Percentiles rank a stretch among this genome's conserved stretches.
phyloP scores from a whole-genome alignment of 768 basidiomycete genomes.

The Lactarius hatsudake region DNA sequence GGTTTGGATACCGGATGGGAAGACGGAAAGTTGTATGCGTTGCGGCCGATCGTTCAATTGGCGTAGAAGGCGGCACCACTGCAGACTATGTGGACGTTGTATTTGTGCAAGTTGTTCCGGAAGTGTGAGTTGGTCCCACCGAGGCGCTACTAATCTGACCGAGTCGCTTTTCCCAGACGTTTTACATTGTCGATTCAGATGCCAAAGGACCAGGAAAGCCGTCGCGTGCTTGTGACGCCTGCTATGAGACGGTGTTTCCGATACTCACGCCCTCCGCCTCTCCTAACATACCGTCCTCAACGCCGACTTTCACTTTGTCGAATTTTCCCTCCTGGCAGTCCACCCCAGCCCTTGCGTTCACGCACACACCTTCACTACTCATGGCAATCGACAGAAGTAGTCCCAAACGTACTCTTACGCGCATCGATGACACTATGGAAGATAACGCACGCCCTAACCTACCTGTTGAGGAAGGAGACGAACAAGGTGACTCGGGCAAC shows the following conservation, averaged over 20 bases:
- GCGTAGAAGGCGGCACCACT: constrained; percentile 80
- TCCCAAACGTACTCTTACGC: constrained; percentile 28
- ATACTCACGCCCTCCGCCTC: constrained; percentile 38
- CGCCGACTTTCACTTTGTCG: constrained; percentile 50
- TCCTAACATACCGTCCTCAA: constrained; percentile 24
- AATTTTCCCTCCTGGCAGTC: constrained; percentile 58
- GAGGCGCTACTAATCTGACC: constrained; percentile 7
- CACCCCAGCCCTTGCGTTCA: constrained; percentile 35
- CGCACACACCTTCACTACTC: constrained; percentile 34
- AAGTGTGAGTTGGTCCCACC: constrained; percentile 47
- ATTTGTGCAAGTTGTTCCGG: constrained; percentile 84
- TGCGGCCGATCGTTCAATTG: constrained; percentile 77
- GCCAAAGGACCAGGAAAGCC: constrained; percentile 51
- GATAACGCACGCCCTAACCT: constrained; percentile 3
- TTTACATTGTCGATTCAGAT: constrained; percentile 65
- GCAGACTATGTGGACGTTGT: constrained; percentile 80
- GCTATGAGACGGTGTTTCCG: constrained; percentile 86
- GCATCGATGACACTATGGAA: constrained; percentile 27
- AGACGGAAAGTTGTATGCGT: constrained; percentile 80
- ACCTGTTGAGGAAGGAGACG: constrained; percentile 13
- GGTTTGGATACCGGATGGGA: constrained; percentile 88
- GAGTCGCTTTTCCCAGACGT: constrained; percentile 52
- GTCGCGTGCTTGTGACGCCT: constrained; percentile 80
- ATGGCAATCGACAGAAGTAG: constrained; percentile 42
- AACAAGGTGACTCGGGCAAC: constrained; percentile 22